phyloP scores from a whole-genome alignment of 352 stramenopile genomes.

The Elongisporangium senticosum region DNA sequence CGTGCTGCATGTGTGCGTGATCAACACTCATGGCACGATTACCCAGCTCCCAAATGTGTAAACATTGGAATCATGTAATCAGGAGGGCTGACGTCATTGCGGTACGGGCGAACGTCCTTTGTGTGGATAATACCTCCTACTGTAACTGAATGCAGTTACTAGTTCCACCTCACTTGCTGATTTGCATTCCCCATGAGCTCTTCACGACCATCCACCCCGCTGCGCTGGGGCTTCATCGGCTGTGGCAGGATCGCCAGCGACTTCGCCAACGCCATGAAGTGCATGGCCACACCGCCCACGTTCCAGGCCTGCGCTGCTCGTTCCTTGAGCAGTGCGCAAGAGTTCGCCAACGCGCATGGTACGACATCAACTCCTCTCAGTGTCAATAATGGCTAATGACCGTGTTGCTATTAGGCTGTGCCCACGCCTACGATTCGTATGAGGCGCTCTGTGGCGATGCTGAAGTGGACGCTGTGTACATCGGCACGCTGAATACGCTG shows the following conservation, averaged over 20 bases:
- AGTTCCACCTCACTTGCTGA: no score
- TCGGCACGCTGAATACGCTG: conserved; percentile 86
- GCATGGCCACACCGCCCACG: conserved; percentile 11
- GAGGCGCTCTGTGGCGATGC: conserved; percentile 72
- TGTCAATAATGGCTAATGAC: neutral
- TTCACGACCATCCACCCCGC: neutral
- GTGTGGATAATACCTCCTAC: no score
- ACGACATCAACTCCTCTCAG: neutral
- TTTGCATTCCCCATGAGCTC: no score
- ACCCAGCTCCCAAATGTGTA: no score
- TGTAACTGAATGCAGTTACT: no score
- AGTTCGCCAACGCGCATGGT: conserved; percentile 36
- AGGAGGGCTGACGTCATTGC: no score
- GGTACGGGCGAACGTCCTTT: no score
- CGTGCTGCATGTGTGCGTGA: no score
- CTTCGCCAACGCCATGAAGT: conserved; percentile 45
- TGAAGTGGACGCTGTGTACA: conserved; percentile 89
- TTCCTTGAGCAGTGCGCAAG: conserved; percentile 34
- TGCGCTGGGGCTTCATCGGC: conserved; percentile 65
- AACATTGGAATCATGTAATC: no score
- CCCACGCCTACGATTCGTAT: conserved; percentile 77
- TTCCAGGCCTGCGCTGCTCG: conserved; percentile 50
- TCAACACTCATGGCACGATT: no score
- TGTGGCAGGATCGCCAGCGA: conserved; percentile 64
- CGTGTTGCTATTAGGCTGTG: conserved; percentile 25